A percentile compares a stretch with the other conserved stretches of the same genome.
Conservation (phyloP, 75 land plant genomes). For the Pinus taeda region DNA sequence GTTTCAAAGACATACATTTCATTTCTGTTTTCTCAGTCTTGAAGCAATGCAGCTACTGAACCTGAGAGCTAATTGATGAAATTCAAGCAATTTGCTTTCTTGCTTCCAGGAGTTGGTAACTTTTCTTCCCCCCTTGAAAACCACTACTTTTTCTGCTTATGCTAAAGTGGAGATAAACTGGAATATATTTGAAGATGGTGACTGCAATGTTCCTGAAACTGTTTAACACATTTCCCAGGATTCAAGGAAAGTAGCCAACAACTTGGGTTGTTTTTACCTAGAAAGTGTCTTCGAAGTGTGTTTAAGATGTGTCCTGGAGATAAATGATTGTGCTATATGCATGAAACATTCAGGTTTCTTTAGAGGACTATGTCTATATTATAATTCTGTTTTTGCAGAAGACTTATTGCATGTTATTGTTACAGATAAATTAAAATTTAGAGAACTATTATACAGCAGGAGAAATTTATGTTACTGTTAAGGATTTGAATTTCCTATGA, state of each 20-base stretch:
- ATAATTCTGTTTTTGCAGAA: background rate
- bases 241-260: no score
- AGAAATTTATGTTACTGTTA: background rate
- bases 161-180: background rate
- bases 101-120: background rate
- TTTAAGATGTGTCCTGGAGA: background rate
- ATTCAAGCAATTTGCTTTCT: background rate
- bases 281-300: no score
- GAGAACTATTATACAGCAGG: background rate
- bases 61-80: background rate
- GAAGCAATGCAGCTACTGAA: background rate
- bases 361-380: background rate
- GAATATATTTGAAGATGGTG: background rate
- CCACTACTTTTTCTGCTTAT: background rate
- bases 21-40: background rate
- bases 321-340: background rate
- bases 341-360: background rate
- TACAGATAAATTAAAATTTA: background rate
- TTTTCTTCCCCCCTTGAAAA: background rate
- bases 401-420: background rate
- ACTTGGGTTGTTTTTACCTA: no score
- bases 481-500: background rate
- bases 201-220: background rate
- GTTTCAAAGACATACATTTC: background rate
- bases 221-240: background rate